Evolutionary conservation across 2,329 filamentous ascomycete genomes (phyloP).

Genomic region (Aspergillus sp.): DNA sequence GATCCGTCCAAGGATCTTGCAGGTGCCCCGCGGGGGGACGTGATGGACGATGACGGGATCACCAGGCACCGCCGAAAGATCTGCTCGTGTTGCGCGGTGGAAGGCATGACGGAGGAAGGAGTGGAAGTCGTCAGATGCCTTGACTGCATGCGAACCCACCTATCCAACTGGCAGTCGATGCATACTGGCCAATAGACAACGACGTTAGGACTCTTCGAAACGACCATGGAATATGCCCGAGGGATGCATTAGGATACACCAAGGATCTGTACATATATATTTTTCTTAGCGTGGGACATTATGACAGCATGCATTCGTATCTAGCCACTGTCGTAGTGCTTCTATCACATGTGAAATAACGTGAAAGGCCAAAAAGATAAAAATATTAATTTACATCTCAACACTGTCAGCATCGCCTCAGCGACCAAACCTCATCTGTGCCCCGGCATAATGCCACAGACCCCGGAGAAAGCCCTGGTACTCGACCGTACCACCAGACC

Average conservation of each 20-base stretch:
- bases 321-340: no score
- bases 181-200: background rate
- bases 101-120: conserved; percentile 37
- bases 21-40: conserved; percentile 4
- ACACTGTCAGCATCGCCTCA: conserved; percentile 28
- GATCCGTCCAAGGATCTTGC: conserved; percentile 7
- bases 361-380: no score
- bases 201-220: background rate
- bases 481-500: conserved; percentile 60
- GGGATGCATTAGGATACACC: no score
- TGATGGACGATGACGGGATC: background rate
- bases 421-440: conserved; percentile 81
- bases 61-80: conserved; percentile 28
- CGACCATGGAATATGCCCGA: no score
- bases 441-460: conserved; percentile 78
- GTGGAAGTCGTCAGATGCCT: conserved; percentile 38
- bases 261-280: no score
- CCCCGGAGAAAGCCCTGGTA: conserved; percentile 92
- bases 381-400: background rate
- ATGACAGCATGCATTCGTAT: no score
- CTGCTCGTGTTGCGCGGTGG: conserved; percentile 41
- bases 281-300: no score
- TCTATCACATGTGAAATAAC: no score
- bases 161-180: conserved; percentile 13
- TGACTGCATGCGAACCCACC: conserved; percentile 30